Evolutionary conservation across 177 flowering plant species (phyloP), one percentile per base, ranked within the genome.

Genomic region (Vitis hybrid): DNA sequence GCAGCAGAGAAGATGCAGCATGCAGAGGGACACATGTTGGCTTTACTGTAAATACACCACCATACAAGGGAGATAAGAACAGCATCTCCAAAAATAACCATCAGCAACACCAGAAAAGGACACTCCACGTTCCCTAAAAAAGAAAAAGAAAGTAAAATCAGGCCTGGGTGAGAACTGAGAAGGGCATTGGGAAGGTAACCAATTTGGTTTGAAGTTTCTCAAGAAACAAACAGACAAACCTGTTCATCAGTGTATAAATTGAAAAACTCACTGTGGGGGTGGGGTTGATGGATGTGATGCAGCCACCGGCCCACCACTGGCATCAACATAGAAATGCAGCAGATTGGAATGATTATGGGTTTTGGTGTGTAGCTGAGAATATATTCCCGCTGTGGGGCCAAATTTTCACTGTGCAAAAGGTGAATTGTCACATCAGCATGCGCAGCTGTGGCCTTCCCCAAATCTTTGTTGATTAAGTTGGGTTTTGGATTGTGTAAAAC

Each of bases 161-260:
- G 49, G 54, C 15, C 11, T 19, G 10, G 8, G 51, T n/a, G 14
- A 40, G 16, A 48, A 24, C 1, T 11, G n/a, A 49, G 56, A 52
- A 35, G 14, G 48, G n/a, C 55, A 24, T 59, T 52, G 69, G 67
- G 65, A 57, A 62, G 1, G 52, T 60, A 54, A 57, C 46, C 64
- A n/a, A 0, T 50, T 13, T 18, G 46, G 46, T 35, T 35, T 35
- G 46, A 21, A 67, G 57, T 56, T 74, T 68, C 68, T 69, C 69
- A 52, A 64, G 76, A 72, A 55, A 66, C 64, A 72, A 65, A 67
- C 55, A 67, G 40, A 72, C 69, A 65, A 8, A 62, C 18, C 65
- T 16, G 3, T 16, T 6, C 52, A 1, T 62, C 65, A 16, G 52
- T 40, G 8, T 3, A 46, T 35, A 35, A 6, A 35, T 35, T 6